phyloP scores from a whole-genome alignment of 192 early-diverging fungal genomes.

The Anaeromyces robustus region DNA sequence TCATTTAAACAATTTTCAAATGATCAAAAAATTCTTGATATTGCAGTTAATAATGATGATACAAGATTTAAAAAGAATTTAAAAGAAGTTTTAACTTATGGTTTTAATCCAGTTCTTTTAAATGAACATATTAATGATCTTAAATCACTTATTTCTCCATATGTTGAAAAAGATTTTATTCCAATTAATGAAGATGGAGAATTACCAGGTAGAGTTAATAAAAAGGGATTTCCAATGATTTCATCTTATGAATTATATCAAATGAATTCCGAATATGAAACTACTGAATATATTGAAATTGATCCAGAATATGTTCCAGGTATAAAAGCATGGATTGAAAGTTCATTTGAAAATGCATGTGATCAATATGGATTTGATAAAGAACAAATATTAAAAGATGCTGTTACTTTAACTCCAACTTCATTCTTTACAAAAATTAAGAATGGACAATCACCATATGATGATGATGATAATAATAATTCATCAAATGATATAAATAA shows the following conservation, averaged over 20 bases:
- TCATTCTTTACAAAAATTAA: not conserved
- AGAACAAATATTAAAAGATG: not conserved
- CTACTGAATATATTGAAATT: too few relatives aligned
- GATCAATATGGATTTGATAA: not conserved
- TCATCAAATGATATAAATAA: too few relatives aligned
- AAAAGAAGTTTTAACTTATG: too few relatives aligned
- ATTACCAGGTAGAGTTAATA: not conserved
- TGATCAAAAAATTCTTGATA: too few relatives aligned
- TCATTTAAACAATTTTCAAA: too few relatives aligned
- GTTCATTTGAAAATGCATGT: not conserved
- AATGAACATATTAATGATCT: not conserved
- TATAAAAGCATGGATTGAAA: not conserved
- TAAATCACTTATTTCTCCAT: not conserved
- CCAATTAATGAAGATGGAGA: not conserved
- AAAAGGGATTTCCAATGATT: not conserved
- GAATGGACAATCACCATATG: not conserved
- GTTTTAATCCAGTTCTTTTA: not conserved
- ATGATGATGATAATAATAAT: too few relatives aligned
- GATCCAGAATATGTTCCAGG: too few relatives aligned
- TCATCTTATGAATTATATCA: not conserved
- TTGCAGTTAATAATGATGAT: too few relatives aligned
- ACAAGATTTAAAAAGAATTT: too few relatives aligned
- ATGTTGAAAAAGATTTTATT: not conserved
- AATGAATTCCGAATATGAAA: not conserved
- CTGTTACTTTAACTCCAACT: not conserved